Evolutionary conservation across 768 basidiomycete species (phyloP), one percentile per base, ranked within the genome.

Genomic region (Lanmaoa rubissima): DNA sequence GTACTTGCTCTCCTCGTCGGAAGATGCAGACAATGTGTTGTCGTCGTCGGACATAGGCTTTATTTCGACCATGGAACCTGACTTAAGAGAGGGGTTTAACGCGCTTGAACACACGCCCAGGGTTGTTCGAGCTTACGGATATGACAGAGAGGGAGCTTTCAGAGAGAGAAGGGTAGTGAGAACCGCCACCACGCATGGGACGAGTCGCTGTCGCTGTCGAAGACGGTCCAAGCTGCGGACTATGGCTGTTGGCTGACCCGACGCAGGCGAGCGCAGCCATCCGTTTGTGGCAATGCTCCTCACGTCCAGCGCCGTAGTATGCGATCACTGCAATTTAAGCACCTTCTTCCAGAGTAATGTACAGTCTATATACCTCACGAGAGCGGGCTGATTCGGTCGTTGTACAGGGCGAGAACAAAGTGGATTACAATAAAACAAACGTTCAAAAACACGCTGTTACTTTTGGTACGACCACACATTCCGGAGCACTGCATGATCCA

Each of bases 391-490:
- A 21, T 21, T 8, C 24, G 21, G 21, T 14, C 48, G 48, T n/a
- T 4, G 49, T 28, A 50, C 49, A 40, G 26, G 10, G 19, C 7
- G 19, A 36, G 44, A 48, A 24, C 21, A 58, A 46, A 26, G 35
- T 61, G 58, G 45, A 68, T 62, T 61, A 65, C 54, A 54, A 53
- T 48, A 58, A 53, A 51, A 59, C 31, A 51, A 56, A 60, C 46
- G 53, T 21, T 56, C 48, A 57, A 59, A 54, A 3, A 60, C 43
- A 65, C 47, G 51, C 50, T 44, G 46, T 61, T 87, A 98, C 82
- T 96, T 95, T 82, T 87, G 82, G 86, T 91, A 92, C 63, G 87
- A 88, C 94, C 94, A 98, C 72, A 94, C 93, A 75, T 93, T 93
- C 74, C 92, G 87, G 75, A 98, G 89, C 75, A 97, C 95, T 98